phyloP scores from a whole-genome alignment of 2,329 filamentous ascomycete species.

The Colletotrichum sp. region DNA sequence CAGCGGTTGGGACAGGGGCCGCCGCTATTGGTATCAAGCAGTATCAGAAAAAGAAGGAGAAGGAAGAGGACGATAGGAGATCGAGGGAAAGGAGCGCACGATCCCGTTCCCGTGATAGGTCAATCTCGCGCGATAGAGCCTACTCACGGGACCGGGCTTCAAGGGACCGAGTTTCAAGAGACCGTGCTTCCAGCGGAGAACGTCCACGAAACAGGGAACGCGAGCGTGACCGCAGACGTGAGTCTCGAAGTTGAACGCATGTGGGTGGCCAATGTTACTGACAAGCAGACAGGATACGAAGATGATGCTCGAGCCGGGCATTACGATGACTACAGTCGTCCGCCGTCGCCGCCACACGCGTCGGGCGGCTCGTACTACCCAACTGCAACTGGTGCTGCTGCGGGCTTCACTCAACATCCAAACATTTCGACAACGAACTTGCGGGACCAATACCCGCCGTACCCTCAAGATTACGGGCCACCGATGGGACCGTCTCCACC shows the following conservation, averaged over 20 bases:
- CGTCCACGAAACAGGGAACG: constrained; percentile 27
- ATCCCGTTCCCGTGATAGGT: constrained; percentile 10
- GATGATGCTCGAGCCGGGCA: constrained; percentile 39
- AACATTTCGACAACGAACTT: constrained; percentile 35
- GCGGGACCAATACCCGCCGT: constrained; percentile 40
- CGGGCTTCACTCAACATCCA: constrained; percentile 41
- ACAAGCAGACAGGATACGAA: constrained; percentile 35
- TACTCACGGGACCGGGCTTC: constrained; percentile 5
- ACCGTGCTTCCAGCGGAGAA: constrained; percentile 25
- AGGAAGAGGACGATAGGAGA: constrained; percentile 35
- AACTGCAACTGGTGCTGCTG: constrained; percentile 27
- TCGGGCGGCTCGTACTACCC: constrained; percentile 58
- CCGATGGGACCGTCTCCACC: constrained; percentile 31
- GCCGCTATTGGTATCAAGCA: constrained; percentile 69
- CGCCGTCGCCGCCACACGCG: constrained; percentile 53
- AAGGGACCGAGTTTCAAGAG: not conserved
- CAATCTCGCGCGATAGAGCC: constrained; percentile 1
- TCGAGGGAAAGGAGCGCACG: constrained; percentile 14
- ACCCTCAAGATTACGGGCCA: constrained; percentile 48
- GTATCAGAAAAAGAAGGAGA: constrained; percentile 55
- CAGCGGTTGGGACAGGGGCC: constrained; percentile 60
- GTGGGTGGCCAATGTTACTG: not conserved
- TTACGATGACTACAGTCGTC: constrained; percentile 39
- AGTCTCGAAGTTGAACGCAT: constrained; percentile 20
- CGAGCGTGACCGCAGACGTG: constrained; percentile 36